These are phyloP conservation scores for Botrytis aclada DNA, from an alignment of 2,329 filamentous ascomycete species.

Conservation along the genomic window DNA sequence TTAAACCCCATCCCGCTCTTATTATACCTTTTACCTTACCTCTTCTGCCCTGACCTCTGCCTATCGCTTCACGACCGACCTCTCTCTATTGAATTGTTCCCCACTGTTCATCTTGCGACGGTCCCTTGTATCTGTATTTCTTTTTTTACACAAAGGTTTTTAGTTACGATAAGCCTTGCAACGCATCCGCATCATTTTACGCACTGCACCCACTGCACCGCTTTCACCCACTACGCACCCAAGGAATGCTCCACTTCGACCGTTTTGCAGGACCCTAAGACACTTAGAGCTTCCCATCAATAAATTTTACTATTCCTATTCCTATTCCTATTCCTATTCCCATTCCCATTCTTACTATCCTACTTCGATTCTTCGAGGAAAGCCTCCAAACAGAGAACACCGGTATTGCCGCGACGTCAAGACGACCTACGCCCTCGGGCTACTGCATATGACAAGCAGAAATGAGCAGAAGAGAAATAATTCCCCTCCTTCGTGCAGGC, in stretches of 20 bases:
- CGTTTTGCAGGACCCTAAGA: conserved; percentile 4
- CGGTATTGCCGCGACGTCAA: conserved; percentile 10
- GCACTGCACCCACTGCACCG: not conserved
- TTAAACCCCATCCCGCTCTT: not conserved
- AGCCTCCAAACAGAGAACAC: not conserved
- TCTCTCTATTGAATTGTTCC: not conserved
- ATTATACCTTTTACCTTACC: not conserved
- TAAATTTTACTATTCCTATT: not conserved
- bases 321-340: not conserved
- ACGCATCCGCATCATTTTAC: conserved; percentile 14
- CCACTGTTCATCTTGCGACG: not conserved
- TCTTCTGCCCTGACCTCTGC: not conserved
- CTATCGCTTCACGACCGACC: conserved; percentile 14
- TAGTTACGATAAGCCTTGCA: conserved; percentile 17
- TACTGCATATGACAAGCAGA: conserved; percentile 30
- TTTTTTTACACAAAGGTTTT: not conserved
- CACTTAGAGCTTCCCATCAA: conserved; percentile 6
- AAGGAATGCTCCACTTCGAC: conserved; percentile 16
- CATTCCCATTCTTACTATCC: not conserved
- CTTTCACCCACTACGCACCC: conserved; percentile 8
- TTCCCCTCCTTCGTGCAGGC: conserved; percentile 38
- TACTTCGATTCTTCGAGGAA: conserved; percentile 7
- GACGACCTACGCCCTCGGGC: conserved; percentile 17
- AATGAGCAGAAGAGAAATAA: conserved; percentile 36
- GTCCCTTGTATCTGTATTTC: not conserved